Evolutionary conservation across 2,329 filamentous ascomycete species (phyloP), one percentile per base, ranked within the genome.

Genomic region (Alternaria burnsii): DNA sequence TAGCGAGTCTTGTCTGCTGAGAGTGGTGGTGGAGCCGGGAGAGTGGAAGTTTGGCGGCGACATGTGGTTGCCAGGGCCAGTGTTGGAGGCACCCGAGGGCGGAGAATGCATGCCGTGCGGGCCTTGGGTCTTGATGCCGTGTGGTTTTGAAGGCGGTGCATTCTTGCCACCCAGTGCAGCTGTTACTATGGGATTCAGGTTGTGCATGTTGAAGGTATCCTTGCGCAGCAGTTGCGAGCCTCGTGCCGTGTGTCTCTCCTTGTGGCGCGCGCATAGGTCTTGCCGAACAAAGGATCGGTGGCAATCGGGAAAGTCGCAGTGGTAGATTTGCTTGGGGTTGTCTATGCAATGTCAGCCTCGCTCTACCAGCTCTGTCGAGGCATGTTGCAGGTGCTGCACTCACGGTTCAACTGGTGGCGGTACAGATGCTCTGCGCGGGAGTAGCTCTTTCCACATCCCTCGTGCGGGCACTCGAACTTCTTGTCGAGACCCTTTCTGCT

Each of bases 381-480:
- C 24, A 32, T 52, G 34, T 38, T 3, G 46, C 20, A 22, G 24
- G 11, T 42, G 36, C 26, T 24, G 40, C 9, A 50, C 88, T 78
- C 84, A 93, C 91, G 95, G 77, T 99, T 99, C 69, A 98, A 82
- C 81, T 98, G 94, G 80, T 98, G 94, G 46, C 95, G 89, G 81
- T 97, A 97, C 82, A 99, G 83, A 82, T 99, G 95, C 80, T 98
- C 95, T 9, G 95, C 94, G 76, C 95, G 88, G 26, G 94, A 97
- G 78, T 99, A 99, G 76, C 91, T 96, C 84, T 97, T 99, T 41
- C 93, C 94, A 73, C 95, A 99, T 40, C 91, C 92, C 66, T 92
- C 89, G 61, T 93, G 88, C 5, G 91, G 89, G 76, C 95, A 99
- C 72, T 80, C 71, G 59, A 80, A 83, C 85, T 85, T 87, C 81